Evolutionary conservation across 1,284 basidiomycete species (phyloP), one percentile per base, ranked within the genome.

Genomic region (Moesziomyces antarcticus): DNA sequence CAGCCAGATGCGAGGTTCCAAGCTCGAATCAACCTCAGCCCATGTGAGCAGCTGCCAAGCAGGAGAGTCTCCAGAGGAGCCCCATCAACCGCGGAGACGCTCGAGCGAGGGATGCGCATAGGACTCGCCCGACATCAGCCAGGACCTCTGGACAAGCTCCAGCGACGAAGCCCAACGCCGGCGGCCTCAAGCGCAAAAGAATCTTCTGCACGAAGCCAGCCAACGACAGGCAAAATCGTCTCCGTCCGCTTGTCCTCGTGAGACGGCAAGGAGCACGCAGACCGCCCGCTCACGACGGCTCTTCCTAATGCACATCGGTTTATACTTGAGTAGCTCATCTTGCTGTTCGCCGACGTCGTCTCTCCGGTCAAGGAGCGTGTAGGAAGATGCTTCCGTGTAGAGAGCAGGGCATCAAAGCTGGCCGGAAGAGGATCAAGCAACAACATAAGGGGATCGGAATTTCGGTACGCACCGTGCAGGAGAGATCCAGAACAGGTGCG

Each of bases 271-370:
- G 66, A 74, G 71, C 67, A 67, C 74, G 48, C 74, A 77, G 73
- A 66, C 76, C 77, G 67, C 71, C 66, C 71, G 78, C 81, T 83
- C 78, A 78, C 81, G 81, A 83, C 81, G 81, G 81, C 81, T 83
- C 81, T 83, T 83, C 81, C 81, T 82, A 80, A 69, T 73, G 76
- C 77, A 65, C 60, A 67, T 77, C 67, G 81, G 77, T 82, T 76
- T 75, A 57, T 72, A 67, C 53, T 66, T 69, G 66, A 64, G 63
- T 73, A 71, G 79, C 72, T 80, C 81, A 82, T 82, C 80, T 74
- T 65, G 58, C 41, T 73, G 43, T 52, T 62, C 60, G 56, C 55
- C 56, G 52, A 69, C 41, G 60, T 63, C 42, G 61, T 56, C 50
- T 53, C 41, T 53, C 33, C 24, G 18, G 8, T 18, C 24, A 18